Conservation (phyloP, 1,139 yeast species). For the Yamadazyma epiphylla region DNA sequence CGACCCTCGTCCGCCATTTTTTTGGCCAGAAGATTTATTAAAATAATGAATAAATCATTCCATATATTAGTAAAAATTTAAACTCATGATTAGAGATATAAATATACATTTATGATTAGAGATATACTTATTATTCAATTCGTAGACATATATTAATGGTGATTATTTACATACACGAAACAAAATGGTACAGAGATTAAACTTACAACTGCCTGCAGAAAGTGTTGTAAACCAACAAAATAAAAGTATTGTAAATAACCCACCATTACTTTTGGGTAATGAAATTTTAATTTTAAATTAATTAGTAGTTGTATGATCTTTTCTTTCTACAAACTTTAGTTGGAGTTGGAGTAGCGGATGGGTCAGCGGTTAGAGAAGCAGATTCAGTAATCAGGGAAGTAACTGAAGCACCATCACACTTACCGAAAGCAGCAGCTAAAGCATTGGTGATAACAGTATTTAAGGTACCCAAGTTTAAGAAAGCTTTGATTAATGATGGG, state of each 20-base stretch:
- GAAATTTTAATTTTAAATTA: conserved; percentile 1
- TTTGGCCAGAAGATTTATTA: conserved; percentile 6
- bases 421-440: conserved; percentile 43
- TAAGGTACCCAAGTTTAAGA: conserved; percentile 39
- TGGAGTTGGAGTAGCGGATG: conserved; percentile 12
- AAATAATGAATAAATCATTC: no score
- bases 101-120: no score
- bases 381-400: conserved; percentile 20
- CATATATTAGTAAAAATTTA: no score
- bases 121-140: no score
- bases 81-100: no score
- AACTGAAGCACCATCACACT: conserved; percentile 33
- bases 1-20: conserved; percentile 4
- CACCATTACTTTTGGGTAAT: conserved; percentile 10
- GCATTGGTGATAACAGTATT: conserved; percentile 41
- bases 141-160: no score
- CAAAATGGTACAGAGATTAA: conserved; percentile 1
- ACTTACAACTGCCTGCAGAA: conserved; percentile 7
- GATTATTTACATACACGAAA: no score
- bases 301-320: conserved; percentile 15
- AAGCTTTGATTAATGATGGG: conserved; percentile 33
- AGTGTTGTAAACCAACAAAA: conserved; percentile 1
- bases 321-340: conserved; percentile 14
- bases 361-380: conserved; percentile 15
- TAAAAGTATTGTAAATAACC: conserved; percentile 5